Evolutionary conservation across 345 rosid genomes (phyloP).

Genomic region (Camelina laxa): DNA sequence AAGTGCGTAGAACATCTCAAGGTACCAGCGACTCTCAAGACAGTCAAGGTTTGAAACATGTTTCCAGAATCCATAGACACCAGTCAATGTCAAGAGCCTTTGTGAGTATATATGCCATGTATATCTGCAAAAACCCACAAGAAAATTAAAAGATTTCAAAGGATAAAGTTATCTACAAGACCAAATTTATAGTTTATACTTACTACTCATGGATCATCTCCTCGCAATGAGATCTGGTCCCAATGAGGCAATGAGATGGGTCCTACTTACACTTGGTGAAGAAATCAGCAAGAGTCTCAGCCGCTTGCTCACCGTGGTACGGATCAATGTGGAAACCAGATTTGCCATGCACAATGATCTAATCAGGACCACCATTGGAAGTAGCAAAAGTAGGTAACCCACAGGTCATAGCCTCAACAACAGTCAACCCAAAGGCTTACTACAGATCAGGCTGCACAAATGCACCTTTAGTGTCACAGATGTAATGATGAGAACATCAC

Average conservation of each 20-base stretch:
- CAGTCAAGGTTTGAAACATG: conserved; percentile 94
- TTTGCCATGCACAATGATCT: conserved; percentile 83
- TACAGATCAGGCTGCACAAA: conserved; percentile 89
- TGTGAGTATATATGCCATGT: conserved; percentile 92
- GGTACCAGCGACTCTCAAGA: conserved; percentile 83
- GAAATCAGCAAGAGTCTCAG: conserved; percentile 68
- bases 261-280: conserved; percentile 66
- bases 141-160: neutral
- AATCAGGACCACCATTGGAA: conserved; percentile 87
- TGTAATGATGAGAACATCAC: no score
- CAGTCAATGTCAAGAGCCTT: conserved; percentile 83
- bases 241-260: conserved; percentile 72
- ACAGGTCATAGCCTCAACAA: conserved; percentile 90
- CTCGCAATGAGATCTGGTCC: conserved; percentile 72
- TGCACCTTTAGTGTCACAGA: conserved; percentile 82
- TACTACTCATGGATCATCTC: conserved; percentile 83
- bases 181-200: conserved; percentile 4
- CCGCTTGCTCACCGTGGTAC: conserved; percentile 79
- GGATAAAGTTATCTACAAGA: neutral
- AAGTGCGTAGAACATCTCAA: conserved; percentile 90
- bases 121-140: conserved; percentile 51
- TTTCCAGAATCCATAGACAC: conserved; percentile 95
- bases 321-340: conserved; percentile 91
- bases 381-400: conserved; percentile 88
- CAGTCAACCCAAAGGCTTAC: conserved; percentile 89